Evolutionary conservation across 352 stramenopile species (phyloP), one percentile per base, ranked within the genome.

Genomic region (Phytophthora ramorum): DNA sequence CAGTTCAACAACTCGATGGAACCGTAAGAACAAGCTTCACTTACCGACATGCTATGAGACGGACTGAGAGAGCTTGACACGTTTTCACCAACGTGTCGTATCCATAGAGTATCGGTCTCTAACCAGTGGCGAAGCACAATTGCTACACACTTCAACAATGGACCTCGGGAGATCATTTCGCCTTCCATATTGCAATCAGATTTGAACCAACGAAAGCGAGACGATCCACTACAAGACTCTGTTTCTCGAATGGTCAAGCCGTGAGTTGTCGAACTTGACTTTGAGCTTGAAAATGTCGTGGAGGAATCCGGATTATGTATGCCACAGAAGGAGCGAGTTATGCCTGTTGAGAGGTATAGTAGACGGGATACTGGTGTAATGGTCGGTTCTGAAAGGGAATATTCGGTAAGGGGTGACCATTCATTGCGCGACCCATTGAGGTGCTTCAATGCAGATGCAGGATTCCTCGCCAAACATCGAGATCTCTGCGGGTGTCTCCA

Each of bases 391-490:
- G 22, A 3, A 24, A 3, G 22, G 22, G 22, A 24, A 24, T 24
- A 24, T 24, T 24, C 22, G 22, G 22, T 24, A 32, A 32, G 26
- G 4, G 26, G 26, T 32, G 2, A 32, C 26, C 26, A 32, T 32
- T 32, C 26, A 32, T 32, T 32, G 2, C 26, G 7, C 58, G 58
- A 53, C 58, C 40, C 30, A 54, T 38, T 19, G 14, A 22, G 7
- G n/a, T 14, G 4, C 4, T 32, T 32, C 16, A 28, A 60, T 37
- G 30, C 4, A 66, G 16, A 72, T 68, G 58, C 51, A 64, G 47
- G 52, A 73, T 1, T 48, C 63, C 3, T 16, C 65, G 2, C 8
- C 45, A 2, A 69, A 52, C 22, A 70, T 58, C 40, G 60, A 73
- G 46, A 57, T 55, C 38, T 57, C 66, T 13, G 54, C 37, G 4